phyloP scores from a whole-genome alignment of 2,329 filamentous ascomycete species.

The Cladobotryum mycophilum region DNA sequence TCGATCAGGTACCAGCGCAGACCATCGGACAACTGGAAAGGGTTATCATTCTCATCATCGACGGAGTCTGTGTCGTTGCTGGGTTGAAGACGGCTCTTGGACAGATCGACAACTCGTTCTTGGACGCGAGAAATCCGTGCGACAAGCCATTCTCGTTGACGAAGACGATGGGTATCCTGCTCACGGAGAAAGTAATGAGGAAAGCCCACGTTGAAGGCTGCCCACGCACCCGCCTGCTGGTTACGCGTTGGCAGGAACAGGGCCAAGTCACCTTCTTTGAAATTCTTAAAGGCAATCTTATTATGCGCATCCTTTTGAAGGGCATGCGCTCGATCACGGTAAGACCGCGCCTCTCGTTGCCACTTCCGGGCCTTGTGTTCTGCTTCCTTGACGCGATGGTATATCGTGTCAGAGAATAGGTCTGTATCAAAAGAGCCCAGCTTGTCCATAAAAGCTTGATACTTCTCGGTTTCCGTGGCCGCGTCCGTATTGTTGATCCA shows the following conservation, averaged over 20 bases:
- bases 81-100: conserved; percentile 58
- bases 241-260: conserved; percentile 92
- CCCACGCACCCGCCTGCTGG: conserved; percentile 91
- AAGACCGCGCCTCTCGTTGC: conserved; percentile 79
- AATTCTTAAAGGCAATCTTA: conserved; percentile 92
- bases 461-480: conserved; percentile 65
- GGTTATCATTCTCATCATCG: conserved; percentile 83
- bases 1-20: conserved; percentile 95
- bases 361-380: conserved; percentile 91
- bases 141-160: conserved; percentile 89
- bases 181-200: conserved; percentile 96
- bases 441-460: conserved; percentile 65
- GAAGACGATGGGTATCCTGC: conserved; percentile 79
- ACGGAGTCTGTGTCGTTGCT: conserved; percentile 45
- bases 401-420: conserved; percentile 74
- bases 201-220: conserved; percentile 95
- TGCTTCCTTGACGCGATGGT: conserved; percentile 86
- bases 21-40: conserved; percentile 92
- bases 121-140: conserved; percentile 88
- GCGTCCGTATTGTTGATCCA: conserved; percentile 70
- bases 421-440: conserved; percentile 78
- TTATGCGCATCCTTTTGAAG: conserved; percentile 82
- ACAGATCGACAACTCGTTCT: conserved; percentile 88
- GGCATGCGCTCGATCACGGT: conserved; percentile 78
- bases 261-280: conserved; percentile 93